Evolutionary conservation across 129 eudicot species (phyloP), one percentile per base, ranked within the genome.

Genomic region (Flaveria sonorensis): DNA sequence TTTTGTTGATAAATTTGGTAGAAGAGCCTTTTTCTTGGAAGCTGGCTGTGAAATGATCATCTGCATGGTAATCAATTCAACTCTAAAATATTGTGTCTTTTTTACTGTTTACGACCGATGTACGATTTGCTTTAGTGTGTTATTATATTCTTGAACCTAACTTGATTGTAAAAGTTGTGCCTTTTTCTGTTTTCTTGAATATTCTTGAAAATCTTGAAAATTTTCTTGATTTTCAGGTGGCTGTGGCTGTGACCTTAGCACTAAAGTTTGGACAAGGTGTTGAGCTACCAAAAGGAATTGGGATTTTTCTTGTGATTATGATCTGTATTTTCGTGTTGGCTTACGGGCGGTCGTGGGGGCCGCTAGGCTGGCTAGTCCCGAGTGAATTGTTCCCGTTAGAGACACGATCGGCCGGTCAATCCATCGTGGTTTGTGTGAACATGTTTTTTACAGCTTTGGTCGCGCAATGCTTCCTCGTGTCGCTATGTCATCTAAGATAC

Each of bases 291-390:
- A 91, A 84, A 79, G 96, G 90, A 24, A 59, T 87, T 8, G 85
- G 97, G 18, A 72, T 83, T 79, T 83, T 89, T 79, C 93, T 94
- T 0, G 93, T 94, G 56, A 43, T 86, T 10, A 71, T 84, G 83
- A 89, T 94, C 46, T 89, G 85, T 83, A 74, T 91, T 19, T 94
- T 94, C 67, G 96, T 94, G 15, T 81, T 91, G 51, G 98, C 89
- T 2, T 94, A 87, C 28, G 98, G 98, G 65, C 75, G 98, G 43
- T 94, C 98, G 0, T 94, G 98, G 98, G 98, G 98, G 7, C 98
- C 98, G 0, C 74, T 94, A 30, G 97, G 97, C 26, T 94, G 98
- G 98, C 53, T 94, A 50, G 98, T 94, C 2, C 97, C 98, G 7
- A 94, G 97, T 55, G 98, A 94, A 77, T 77, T 94, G 48, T 94